A percentile compares a stretch with the other conserved stretches of the same genome.
These are phyloP conservation scores for Aspergillus sp. DNA, from an alignment of 2,329 filamentous ascomycete species.

Conservation along the genomic window DNA sequence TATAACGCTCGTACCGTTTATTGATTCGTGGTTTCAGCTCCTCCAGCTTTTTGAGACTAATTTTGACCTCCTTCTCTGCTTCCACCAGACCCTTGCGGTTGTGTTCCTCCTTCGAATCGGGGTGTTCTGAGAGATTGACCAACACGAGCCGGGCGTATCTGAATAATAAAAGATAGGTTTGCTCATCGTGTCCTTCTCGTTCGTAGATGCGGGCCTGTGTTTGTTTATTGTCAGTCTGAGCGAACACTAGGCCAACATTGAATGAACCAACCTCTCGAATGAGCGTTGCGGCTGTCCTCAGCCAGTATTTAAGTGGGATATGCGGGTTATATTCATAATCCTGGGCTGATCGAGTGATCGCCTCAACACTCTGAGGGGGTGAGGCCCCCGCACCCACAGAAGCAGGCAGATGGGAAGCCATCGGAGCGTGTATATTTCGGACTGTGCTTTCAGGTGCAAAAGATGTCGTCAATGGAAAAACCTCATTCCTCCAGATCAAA, in stretches of 20 bases:
- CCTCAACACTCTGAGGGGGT: slow-evolving; percentile 65
- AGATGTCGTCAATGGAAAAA: slow-evolving; percentile 5
- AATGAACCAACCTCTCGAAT: slow-evolving; percentile 65
- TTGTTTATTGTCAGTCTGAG: not conserved
- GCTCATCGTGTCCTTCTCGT: slow-evolving; percentile 76
- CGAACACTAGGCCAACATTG: not conserved
- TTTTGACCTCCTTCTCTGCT: slow-evolving; percentile 58
- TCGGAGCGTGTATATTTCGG: slow-evolving; percentile 4
- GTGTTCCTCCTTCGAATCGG: slow-evolving; percentile 64
- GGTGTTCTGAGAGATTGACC: slow-evolving; percentile 68
- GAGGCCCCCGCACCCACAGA: slow-evolving; percentile 19
- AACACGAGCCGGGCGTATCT: slow-evolving; percentile 83
- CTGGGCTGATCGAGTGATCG: slow-evolving; percentile 70
- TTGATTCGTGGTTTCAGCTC: slow-evolving; percentile 73
- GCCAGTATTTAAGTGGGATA: slow-evolving; percentile 75
- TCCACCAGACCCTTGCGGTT: slow-evolving; percentile 49
- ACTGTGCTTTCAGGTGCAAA: not conserved
- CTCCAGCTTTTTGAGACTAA: slow-evolving; percentile 68
- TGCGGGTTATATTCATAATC: slow-evolving; percentile 75
- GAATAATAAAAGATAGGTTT: slow-evolving; percentile 87
- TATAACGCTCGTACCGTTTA: slow-evolving; percentile 64
- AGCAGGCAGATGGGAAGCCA: slow-evolving; percentile 18
- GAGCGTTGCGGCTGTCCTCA: slow-evolving; percentile 73
- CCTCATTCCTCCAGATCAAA: slow-evolving; percentile 8
- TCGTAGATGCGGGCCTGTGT: slow-evolving; percentile 76